Evolutionary conservation across 805 yeast genomes (phyloP).

Genomic region (Wickerhamiella occidentalis): DNA sequence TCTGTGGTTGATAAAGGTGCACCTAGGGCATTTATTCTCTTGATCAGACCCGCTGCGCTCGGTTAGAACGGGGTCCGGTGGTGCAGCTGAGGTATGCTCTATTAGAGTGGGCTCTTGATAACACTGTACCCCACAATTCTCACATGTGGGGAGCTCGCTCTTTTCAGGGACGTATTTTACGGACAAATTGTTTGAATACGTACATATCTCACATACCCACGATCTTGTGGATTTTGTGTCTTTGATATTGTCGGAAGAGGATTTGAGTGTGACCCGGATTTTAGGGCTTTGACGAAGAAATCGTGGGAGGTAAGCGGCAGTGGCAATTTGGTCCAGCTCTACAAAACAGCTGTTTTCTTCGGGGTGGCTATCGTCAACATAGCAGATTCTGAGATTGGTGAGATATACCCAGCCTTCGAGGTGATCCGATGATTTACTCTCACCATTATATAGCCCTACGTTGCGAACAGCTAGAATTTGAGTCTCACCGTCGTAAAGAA

Average conservation of each 20-base stretch:
- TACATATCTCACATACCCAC: constrained; percentile 90
- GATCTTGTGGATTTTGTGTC: constrained; percentile 19
- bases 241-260: constrained; percentile 7
- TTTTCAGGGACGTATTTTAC: constrained; percentile 25
- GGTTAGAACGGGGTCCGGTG: neutral
- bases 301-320: constrained; percentile 34
- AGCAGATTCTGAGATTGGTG: constrained; percentile 62
- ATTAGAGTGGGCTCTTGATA: neutral
- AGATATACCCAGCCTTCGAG: constrained; percentile 71
- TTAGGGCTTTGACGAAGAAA: constrained; percentile 73
- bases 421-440: constrained; percentile 45
- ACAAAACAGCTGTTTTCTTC: constrained; percentile 37
- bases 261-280: constrained; percentile 33
- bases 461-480: constrained; percentile 41
- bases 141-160: constrained; percentile 36
- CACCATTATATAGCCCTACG: constrained; percentile 67
- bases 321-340: constrained; percentile 33
- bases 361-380: constrained; percentile 44
- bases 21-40: constrained; percentile 36
- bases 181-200: constrained; percentile 43
- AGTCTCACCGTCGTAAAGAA: constrained; percentile 32
- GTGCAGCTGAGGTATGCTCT: neutral
- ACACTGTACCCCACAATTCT: constrained; percentile 52
- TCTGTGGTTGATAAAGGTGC: constrained; percentile 79
- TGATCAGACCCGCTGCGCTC: constrained; percentile 7